Evolutionary conservation across 2,329 filamentous ascomycete species (phyloP).

Genomic region (Phaeosphaeriaceae sp.): DNA sequence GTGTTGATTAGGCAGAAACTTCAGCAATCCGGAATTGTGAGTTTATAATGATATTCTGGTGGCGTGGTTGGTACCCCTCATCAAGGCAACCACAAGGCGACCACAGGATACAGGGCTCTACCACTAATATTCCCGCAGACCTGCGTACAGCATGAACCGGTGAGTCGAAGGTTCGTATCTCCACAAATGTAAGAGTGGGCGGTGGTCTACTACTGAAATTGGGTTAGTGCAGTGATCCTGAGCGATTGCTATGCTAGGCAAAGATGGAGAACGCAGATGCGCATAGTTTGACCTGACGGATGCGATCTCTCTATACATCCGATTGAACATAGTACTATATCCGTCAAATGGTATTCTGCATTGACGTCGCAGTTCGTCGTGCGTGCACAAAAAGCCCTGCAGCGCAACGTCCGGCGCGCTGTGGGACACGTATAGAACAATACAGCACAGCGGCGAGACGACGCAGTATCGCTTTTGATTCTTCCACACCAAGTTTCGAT

Average conservation of each 20-base stretch:
- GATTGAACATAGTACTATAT: no score
- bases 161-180: not conserved
- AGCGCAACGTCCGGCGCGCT: no score
- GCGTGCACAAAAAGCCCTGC: no score
- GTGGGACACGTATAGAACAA: no score
- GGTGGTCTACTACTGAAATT: not conserved
- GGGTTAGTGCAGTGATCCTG: not conserved
- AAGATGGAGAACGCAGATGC: not conserved
- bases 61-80: not conserved
- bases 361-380: no score
- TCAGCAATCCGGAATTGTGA: not conserved
- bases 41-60: not conserved
- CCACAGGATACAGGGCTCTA: not conserved
- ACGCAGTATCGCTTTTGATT: no score
- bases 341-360: no score
- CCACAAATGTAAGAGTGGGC: not conserved
- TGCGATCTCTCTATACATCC: no score
- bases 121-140: not conserved
- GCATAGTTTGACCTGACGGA: no score
- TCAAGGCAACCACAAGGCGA: not conserved
- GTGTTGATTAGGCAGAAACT: not conserved
- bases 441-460: no score
- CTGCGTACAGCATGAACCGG: not conserved
- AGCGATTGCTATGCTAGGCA: not conserved
- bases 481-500: no score